Base-by-base conservation (phyloP, 2,329 filamentous ascomycete genomes). In the Fulvia fulva region DNA sequence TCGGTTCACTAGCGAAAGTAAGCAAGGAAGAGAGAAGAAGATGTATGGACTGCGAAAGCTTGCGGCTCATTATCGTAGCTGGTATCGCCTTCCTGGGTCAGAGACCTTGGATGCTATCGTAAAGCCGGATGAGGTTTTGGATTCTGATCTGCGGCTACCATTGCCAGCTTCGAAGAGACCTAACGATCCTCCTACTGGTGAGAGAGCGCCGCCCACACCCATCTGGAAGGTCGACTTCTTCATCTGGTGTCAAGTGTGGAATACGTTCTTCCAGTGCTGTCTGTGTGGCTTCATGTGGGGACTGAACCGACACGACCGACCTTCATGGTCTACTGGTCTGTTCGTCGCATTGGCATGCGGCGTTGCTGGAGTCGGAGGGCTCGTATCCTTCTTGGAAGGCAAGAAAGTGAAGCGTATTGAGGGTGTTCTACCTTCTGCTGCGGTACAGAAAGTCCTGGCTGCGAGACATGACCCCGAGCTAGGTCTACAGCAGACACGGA, bases 221-320 rank as follows among this genome's bases (percentile, higher is more conserved):
- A 64, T 82, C 11, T 93, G 89, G 89, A 92, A 89, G 73, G 77
- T 96, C 68, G 89, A 94, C 64, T 84, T 88, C 57, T 84, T 93
- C 32, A 80, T 95, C 34, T 92, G 87, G 87, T 81, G 87, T 65
- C 91, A 91, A 75, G 81, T 91, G 2, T 80, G 79, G 76, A 95
- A 96, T 69, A 94, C 90, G 0, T 81, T 92, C 55, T 80, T 94
- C 46, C 91, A 96, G 72, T 81, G 81, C 41, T 80, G 84, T 19
- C 80, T 96, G 1, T 51, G 30, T 25, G 87, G 83, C 2, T 88
- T 91, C 75, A 95, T 96, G 91, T 95, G 89, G 89, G 68, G 66
- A 2, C 59, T 69, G 61, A 67, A 68, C 25, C 64, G 71, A 26
- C 87, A 86, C 67, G 76, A 87, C 22, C 80, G 91, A n/a, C 90